phyloP scores from a whole-genome alignment of 2,329 filamentous ascomycete genomes.

The Monosporascus cannonballus region DNA sequence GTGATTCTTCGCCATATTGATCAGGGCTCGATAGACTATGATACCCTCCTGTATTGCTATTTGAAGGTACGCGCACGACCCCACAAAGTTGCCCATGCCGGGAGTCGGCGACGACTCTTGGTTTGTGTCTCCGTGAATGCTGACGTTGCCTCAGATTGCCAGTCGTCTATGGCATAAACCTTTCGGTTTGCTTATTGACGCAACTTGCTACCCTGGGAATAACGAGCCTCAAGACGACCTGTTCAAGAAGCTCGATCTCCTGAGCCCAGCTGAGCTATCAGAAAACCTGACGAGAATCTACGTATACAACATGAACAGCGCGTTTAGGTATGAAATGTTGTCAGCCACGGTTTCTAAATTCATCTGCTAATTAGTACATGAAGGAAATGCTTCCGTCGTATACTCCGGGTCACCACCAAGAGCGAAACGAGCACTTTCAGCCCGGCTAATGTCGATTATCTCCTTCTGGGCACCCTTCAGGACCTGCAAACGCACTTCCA shows the following conservation, averaged over 20 bases:
- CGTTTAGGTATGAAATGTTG: slow-evolving; percentile 45
- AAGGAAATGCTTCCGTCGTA: slow-evolving; percentile 58
- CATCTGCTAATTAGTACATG: slow-evolving; percentile 4
- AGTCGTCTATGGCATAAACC: slow-evolving; percentile 65
- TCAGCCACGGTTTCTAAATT: background rate
- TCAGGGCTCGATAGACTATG: slow-evolving; percentile 57
- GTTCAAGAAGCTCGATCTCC: slow-evolving; percentile 55
- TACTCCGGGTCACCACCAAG: slow-evolving; percentile 56
- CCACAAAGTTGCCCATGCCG: background rate
- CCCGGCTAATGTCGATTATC: slow-evolving; percentile 59
- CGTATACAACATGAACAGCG: slow-evolving; percentile 69
- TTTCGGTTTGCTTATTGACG: slow-evolving; percentile 62
- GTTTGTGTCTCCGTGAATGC: background rate
- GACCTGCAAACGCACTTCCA: slow-evolving; percentile 63
- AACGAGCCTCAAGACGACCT: slow-evolving; percentile 61
- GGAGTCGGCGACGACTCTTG: background rate
- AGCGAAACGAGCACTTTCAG: slow-evolving; percentile 56
- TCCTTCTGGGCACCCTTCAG: slow-evolving; percentile 58
- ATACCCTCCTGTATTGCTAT: slow-evolving; percentile 61
- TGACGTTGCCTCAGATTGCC: slow-evolving; percentile 45
- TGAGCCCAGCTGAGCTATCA: slow-evolving; percentile 56
- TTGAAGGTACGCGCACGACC: slow-evolving; percentile 47
- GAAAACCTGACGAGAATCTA: slow-evolving; percentile 56
- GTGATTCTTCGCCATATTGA: slow-evolving; percentile 64
- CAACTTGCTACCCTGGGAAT: slow-evolving; percentile 64